These are phyloP conservation scores for Mycosphaerella sp. DNA, from an alignment of 2,329 filamentous ascomycete species.

Conservation along the genomic window DNA sequence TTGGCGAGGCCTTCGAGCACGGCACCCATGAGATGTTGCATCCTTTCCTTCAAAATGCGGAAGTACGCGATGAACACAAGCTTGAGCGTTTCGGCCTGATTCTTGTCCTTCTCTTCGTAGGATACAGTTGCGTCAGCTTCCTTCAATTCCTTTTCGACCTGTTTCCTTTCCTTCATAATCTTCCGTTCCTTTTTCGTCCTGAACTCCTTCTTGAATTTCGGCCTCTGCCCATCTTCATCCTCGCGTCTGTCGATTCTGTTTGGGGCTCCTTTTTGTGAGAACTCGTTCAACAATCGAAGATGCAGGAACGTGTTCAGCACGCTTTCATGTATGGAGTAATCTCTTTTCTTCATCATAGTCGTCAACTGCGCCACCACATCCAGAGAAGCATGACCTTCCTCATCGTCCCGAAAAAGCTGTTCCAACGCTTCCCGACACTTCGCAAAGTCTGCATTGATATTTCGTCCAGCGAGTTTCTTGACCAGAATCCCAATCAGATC, in stretches of 20 bases:
- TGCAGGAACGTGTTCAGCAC: slow-evolving; percentile 88
- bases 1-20: slow-evolving; percentile 90
- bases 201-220: slow-evolving; percentile 75
- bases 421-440: slow-evolving; percentile 75
- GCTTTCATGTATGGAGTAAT: slow-evolving; percentile 76
- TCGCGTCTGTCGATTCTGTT: slow-evolving; percentile 62
- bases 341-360: slow-evolving; percentile 90
- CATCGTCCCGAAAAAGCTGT: slow-evolving; percentile 75
- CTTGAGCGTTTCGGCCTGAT: slow-evolving; percentile 94
- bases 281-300: slow-evolving; percentile 80
- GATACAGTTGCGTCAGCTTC: slow-evolving; percentile 85
- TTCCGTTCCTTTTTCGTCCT: slow-evolving; percentile 85
- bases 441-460: slow-evolving; percentile 65
- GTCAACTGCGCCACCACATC: slow-evolving; percentile 79
- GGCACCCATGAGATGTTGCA: slow-evolving; percentile 86
- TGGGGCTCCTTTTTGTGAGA: slow-evolving; percentile 74
- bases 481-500: slow-evolving; percentile 85
- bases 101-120: slow-evolving; percentile 86
- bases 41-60: slow-evolving; percentile 78
- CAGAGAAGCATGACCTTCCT: slow-evolving; percentile 80
- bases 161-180: slow-evolving; percentile 74
- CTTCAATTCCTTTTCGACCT: slow-evolving; percentile 85
- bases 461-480: slow-evolving; percentile 68
- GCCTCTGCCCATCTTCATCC: slow-evolving; percentile 48
- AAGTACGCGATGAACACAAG: slow-evolving; percentile 95